A percentile compares a stretch with the other conserved stretches of the same genome.
phyloP scores from a whole-genome alignment of 306 rosid genomes.

The Lotus japonicus region DNA sequence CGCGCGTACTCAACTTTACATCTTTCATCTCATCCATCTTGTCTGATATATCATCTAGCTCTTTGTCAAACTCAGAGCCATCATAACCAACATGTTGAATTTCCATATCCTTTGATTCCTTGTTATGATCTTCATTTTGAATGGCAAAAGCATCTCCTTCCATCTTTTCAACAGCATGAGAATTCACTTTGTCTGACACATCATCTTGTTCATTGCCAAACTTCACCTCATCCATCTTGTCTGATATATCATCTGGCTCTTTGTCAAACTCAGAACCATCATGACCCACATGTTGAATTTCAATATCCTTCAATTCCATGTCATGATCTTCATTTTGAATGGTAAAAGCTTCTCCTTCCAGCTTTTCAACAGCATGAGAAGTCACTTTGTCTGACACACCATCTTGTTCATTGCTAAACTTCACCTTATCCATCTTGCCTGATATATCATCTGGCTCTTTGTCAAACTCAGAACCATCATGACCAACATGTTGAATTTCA shows the following conservation, averaged over 20 bases:
- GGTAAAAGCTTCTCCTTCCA: slow-evolving; percentile 26
- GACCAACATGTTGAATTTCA: neutral
- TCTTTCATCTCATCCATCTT: neutral
- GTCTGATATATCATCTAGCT: slow-evolving; percentile 15
- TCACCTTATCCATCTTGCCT: too few relatives aligned
- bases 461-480: neutral
- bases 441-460: slow-evolving; percentile 9
- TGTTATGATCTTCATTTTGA: slow-evolving; percentile 19
- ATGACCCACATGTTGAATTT: neutral
- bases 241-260: slow-evolving; percentile 17
- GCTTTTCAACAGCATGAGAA: slow-evolving; percentile 24
- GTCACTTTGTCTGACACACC: slow-evolving; percentile 5
- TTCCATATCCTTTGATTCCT: slow-evolving; percentile 16
- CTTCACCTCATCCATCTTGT: neutral
- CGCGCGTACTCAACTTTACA: slow-evolving; percentile 4
- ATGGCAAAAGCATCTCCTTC: slow-evolving; percentile 25
- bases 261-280: slow-evolving; percentile 10
- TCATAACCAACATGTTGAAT: slow-evolving; percentile 3
- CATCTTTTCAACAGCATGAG: slow-evolving; percentile 23
- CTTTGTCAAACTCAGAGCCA: slow-evolving; percentile 5
- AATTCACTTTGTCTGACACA: neutral
- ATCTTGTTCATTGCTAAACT: slow-evolving; percentile 1
- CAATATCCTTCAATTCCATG: slow-evolving; percentile 16
- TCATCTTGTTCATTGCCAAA: slow-evolving; percentile 11
- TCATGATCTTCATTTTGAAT: slow-evolving; percentile 19